Evolutionary conservation across 1,139 yeast species (phyloP), one percentile per base, ranked within the genome.

Genomic region (Hyphopichia wangnamkhiaoensis): DNA sequence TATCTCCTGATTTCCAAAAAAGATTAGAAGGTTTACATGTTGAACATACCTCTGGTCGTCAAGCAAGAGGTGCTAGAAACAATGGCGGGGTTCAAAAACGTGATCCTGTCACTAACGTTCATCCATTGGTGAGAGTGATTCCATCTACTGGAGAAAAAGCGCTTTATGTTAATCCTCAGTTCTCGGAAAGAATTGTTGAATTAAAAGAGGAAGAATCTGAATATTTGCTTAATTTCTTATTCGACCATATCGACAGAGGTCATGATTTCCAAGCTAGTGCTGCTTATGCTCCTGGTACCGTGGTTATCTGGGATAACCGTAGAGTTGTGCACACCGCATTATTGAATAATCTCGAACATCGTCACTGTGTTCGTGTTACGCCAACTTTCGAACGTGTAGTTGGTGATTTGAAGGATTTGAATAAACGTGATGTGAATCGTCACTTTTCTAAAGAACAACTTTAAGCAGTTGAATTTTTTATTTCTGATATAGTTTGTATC

Each of bases 231-330:
- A 59, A 72, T 35, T 75, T 82, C 49, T 62, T 84, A 48, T 71
- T 70, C 46, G 61, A 66, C 31, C 80, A 80, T 49, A 64, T 82
- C 37, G 77, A 76, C 41, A 47, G 44, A 13, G 50, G 68, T 20
- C 71, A 63, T 38, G 74, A 68, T 45, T 62, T 68, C 42, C 74
- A 68, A 46, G 56, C 64, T 41, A 61, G 74, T 52, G 74, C 69
- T 13, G 58, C 46, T 21, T 68, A 72, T 69, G 73, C 65, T 48
- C 67, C 71, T 21, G 58, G 57, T 37, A 79, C 88, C 5, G 83
- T 84, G 24, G 88, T 81, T 18, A 61, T 82, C 17, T 84, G 89
- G 86, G 90, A 84, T 52, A 83, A 83, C 62, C 72, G 90, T 59
- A 66, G 82, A 50, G 77, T 79, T 24, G 62, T 74, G 32, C 90